Evolutionary conservation across 495 filamentous ascomycete species (phyloP).

Genomic region (Gamarada debralockiae): DNA sequence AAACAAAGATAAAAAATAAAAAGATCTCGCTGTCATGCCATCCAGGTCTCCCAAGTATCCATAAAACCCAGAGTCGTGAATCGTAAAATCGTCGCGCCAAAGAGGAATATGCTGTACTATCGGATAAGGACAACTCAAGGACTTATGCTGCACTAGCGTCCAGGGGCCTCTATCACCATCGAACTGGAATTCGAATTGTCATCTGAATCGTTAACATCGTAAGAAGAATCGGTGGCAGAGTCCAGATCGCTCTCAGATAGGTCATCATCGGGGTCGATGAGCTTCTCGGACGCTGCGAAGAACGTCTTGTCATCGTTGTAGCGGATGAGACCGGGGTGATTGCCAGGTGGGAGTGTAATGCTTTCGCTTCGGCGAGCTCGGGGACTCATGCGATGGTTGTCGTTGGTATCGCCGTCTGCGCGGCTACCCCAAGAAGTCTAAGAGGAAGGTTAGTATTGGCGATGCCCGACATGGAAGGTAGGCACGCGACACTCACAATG

Average conservation of each 20-base stretch:
- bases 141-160: conserved; percentile 29
- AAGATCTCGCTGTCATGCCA: not conserved
- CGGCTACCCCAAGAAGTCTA: conserved; percentile 70
- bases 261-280: not conserved
- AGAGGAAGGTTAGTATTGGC: conserved; percentile 5
- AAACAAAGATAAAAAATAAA: no score
- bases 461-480: not conserved
- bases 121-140: conserved; percentile 8
- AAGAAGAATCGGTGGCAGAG: conserved; percentile 7
- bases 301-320: conserved; percentile 23
- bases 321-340: conserved; percentile 22
- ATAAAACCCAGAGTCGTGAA: conserved; percentile 3
- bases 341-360: conserved; percentile 39
- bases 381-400: conserved; percentile 50
- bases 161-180: conserved; percentile 11
- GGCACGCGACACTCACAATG: conserved; percentile 48
- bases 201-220: conserved; percentile 16
- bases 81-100: conserved; percentile 20
- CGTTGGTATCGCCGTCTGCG: conserved; percentile 61
- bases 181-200: conserved; percentile 13
- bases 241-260: conserved; percentile 13
- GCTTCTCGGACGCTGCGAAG: not conserved
- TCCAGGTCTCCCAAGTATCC: not conserved
- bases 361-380: conserved; percentile 43
- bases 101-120: conserved; percentile 4